Percentiles rank a stretch among this genome's conserved stretches.
These are phyloP conservation scores for Tetrapisispora arboricola DNA, from an alignment of 805 yeast species.

Conservation along the genomic window DNA sequence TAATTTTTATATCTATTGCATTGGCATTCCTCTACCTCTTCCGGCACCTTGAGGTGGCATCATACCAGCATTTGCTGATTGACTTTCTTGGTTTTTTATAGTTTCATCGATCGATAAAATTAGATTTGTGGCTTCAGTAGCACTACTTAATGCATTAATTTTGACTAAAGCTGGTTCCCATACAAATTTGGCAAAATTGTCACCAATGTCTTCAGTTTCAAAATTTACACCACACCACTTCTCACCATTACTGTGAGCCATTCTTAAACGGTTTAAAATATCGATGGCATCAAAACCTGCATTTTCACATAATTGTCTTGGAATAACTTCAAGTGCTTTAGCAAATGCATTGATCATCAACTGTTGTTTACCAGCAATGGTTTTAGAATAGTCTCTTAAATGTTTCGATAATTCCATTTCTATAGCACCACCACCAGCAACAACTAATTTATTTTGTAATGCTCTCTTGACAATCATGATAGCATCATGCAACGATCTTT, in stretches of 20 bases:
- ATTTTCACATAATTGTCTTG: constrained; percentile 94
- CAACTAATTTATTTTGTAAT: constrained; percentile 72
- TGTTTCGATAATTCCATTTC: constrained; percentile 93
- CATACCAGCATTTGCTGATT: constrained; percentile 40
- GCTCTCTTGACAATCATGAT: constrained; percentile 97
- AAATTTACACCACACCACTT: constrained; percentile 90
- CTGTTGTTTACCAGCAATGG: constrained; percentile 94
- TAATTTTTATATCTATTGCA: constrained; percentile 4
- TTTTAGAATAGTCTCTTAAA: constrained; percentile 75
- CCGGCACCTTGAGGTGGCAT: constrained; percentile 52
- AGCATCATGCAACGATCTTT: constrained; percentile 95
- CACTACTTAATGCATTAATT: constrained; percentile 86
- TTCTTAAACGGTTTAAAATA: constrained; percentile 76
- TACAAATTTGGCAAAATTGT: constrained; percentile 76
- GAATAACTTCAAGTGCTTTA: constrained; percentile 87
- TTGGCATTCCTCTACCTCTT: constrained; percentile 61
- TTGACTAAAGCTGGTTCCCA: constrained; percentile 98
- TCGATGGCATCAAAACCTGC: constrained; percentile 99
- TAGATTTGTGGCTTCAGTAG: constrained; percentile 92
- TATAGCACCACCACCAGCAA: constrained; percentile 98
- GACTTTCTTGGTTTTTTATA: constrained; percentile 59
- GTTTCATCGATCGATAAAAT: constrained; percentile 96
- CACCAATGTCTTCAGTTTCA: constrained; percentile 67
- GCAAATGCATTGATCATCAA: constrained; percentile 87
- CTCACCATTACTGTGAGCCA: constrained; percentile 91